A percentile compares a stretch with the other conserved stretches of the same genome.
phyloP scores from a whole-genome alignment of 306 rosid genomes.

The Arachis hypogaea region DNA sequence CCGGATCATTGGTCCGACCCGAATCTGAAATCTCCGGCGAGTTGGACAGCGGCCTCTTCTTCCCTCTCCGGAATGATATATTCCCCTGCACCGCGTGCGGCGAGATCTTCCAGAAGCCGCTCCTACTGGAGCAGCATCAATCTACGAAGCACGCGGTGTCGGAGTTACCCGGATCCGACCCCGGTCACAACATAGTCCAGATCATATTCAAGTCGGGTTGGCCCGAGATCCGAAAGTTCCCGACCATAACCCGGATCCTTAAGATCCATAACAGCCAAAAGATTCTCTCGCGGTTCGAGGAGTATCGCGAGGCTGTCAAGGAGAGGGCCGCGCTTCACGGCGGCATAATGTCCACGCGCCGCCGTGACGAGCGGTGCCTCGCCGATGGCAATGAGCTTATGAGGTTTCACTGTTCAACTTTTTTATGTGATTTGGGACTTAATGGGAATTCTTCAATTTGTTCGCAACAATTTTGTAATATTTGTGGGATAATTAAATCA shows the following conservation, averaged over 20 bases:
- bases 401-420: conserved; percentile 91
- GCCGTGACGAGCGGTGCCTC: conserved; percentile 76
- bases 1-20: conserved; percentile 30
- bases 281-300: conserved; percentile 82
- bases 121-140: conserved; percentile 74
- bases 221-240: conserved; percentile 50
- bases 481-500: conserved; percentile 81
- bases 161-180: conserved; percentile 74
- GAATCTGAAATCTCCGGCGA: conserved; percentile 72
- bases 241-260: conserved; percentile 60
- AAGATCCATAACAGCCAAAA: conserved; percentile 89
- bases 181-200: conserved; percentile 85
- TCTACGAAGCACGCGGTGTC: conserved; percentile 73
- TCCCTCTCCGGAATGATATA: conserved; percentile 92
- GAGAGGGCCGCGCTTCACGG: conserved; percentile 59
- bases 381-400: conserved; percentile 96
- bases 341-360: conserved; percentile 21
- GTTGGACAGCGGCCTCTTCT: conserved; percentile 44
- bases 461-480: conserved; percentile 72
- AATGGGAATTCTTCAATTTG: conserved; percentile 75
- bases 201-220: conserved; percentile 94
- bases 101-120: conserved; percentile 81
- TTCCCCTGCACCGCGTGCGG: conserved; percentile 94
- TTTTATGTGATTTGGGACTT: conserved; percentile 75
- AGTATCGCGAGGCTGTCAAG: conserved; percentile 78